These are phyloP conservation scores for Chlorella sp. DNA, from an alignment of 139 green algal species.

Conservation along the genomic window DNA sequence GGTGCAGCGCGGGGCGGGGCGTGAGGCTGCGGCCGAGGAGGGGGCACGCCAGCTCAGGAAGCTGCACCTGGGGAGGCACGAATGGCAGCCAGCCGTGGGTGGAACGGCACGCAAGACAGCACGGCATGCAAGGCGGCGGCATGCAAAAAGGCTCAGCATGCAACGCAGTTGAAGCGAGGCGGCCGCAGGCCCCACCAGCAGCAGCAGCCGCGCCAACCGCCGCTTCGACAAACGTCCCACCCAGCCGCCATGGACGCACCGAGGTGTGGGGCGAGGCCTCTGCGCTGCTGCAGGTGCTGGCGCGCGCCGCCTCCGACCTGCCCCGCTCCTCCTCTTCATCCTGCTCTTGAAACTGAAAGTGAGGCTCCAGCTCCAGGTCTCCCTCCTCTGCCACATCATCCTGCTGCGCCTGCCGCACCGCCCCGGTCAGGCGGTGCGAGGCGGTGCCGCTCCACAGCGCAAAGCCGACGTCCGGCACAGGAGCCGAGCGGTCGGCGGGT, in stretches of 20 bases:
- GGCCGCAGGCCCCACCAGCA: no score
- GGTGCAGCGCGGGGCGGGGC: not conserved
- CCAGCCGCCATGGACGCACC: not conserved
- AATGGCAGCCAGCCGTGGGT: not conserved
- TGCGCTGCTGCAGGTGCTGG: conserved; percentile 21
- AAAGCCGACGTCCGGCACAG: no score
- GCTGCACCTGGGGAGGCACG: not conserved
- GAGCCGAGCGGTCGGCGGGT: no score
- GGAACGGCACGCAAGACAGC: not conserved
- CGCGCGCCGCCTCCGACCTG: no score
- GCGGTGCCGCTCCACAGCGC: no score
- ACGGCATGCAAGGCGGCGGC: not conserved
- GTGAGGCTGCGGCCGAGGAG: not conserved
- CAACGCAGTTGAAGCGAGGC: not conserved
- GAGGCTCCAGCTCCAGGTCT: conserved; percentile 44
- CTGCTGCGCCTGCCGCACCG: not conserved
- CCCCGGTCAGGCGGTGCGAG: no score
- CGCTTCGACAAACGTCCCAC: not conserved
- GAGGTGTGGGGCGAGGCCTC: conserved; percentile 17
- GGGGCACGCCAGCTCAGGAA: not conserved
- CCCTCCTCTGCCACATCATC: not conserved
- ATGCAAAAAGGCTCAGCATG: not conserved
- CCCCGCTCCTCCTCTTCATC: not conserved
- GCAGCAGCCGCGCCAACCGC: no score
- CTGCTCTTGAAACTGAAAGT: conserved; percentile 17